Conservation (phyloP, 345 rosid species). For the Arabidopsis suecica region DNA sequence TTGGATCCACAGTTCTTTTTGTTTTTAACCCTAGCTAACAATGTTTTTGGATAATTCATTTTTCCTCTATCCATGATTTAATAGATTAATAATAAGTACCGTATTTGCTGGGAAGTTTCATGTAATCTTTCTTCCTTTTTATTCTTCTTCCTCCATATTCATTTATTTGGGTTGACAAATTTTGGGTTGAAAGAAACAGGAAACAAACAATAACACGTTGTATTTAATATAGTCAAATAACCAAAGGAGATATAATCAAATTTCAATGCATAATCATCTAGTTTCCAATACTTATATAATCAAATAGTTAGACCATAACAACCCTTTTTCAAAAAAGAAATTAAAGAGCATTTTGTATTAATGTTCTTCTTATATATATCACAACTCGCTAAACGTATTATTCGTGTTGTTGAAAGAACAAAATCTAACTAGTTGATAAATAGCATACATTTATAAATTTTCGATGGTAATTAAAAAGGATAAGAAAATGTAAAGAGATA, state of each 20-base stretch:
- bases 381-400: background rate
- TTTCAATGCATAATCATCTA: constrained; percentile 8
- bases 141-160: constrained; percentile 6
- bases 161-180: constrained; percentile 27
- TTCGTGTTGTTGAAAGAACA: background rate
- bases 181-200: constrained; percentile 14
- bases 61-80: background rate
- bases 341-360: background rate
- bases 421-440: background rate
- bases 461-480: background rate
- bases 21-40: constrained; percentile 1
- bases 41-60: constrained; percentile 22
- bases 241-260: background rate
- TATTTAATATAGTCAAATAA: constrained; percentile 16
- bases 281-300: background rate
- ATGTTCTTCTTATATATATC: background rate
- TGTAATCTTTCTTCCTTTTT: background rate
- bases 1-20: constrained; percentile 30
- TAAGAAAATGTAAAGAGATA: constrained; percentile 1
- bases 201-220: constrained; percentile 34
- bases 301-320: background rate
- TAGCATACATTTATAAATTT: background rate
- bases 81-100: background rate
- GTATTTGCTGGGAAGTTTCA: constrained; percentile 28
- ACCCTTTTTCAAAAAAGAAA: too few species aligned